Conservation (phyloP, 2,329 filamentous ascomycete species). For the Chrysoporthe deuterocubensis region DNA sequence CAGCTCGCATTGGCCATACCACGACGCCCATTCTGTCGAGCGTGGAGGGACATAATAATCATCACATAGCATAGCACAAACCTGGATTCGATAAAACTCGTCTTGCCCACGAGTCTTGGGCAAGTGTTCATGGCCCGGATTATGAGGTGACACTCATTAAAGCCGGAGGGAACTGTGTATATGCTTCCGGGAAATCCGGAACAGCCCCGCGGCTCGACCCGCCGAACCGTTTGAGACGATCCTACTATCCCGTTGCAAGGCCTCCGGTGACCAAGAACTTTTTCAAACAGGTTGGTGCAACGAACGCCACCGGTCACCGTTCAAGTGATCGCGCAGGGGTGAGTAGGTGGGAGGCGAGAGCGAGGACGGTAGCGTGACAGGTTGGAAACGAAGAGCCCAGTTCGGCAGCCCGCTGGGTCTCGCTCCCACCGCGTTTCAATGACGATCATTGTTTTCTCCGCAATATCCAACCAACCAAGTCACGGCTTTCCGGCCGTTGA, state of each 20-base stretch:
- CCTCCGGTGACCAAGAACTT: background rate
- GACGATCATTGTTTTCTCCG: slow-evolving; percentile 14
- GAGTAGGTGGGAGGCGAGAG: background rate
- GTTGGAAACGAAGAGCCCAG: slow-evolving; percentile 26
- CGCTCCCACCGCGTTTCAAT: slow-evolving; percentile 24
- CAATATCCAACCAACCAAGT: too few species aligned
- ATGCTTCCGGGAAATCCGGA: background rate
- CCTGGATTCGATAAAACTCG: too few species aligned
- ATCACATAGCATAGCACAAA: too few species aligned
- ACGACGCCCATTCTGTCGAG: too few species aligned
- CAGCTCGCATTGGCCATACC: background rate
- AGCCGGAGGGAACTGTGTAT: background rate
- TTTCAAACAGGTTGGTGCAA: background rate
- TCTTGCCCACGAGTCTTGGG: background rate
- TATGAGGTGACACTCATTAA: background rate
- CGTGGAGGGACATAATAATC: too few species aligned
- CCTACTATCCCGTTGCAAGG: background rate
- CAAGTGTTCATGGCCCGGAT: background rate
- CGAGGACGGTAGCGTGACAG: slow-evolving; percentile 23
- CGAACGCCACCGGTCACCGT: background rate
- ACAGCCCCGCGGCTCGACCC: background rate
- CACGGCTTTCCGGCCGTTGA: background rate
- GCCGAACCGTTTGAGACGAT: too few species aligned
- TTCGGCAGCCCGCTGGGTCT: slow-evolving; percentile 10
- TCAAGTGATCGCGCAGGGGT: background rate